Evolutionary conservation across 768 basidiomycete species (phyloP), one percentile per base, ranked within the genome.

Genomic region (Gelatoporia subvermispora): DNA sequence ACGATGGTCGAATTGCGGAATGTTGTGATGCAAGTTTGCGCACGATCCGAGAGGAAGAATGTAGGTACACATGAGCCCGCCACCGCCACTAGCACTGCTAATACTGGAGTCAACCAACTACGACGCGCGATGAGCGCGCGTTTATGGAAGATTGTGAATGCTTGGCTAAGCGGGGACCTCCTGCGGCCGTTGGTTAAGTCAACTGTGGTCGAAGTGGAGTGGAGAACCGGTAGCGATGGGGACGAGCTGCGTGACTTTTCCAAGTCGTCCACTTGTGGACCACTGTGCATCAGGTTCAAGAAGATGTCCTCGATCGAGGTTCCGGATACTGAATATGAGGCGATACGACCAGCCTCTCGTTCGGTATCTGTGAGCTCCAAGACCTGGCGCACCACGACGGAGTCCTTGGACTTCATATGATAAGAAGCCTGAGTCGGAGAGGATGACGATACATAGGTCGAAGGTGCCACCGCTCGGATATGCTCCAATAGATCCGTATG

Each of bases 301-400:
- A 92, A 91, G 39, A 92, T 85, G 48, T 89, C 85, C 62, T 92
- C 88, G 35, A 92, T 83, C 8, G 85, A 79, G 0, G 87, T 83
- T 9, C 85, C 82, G 18, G 85, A 65, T 20, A 88, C 72, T 47
- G 88, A 83, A 57, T 84, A 86, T 0, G 78, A 79, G 0, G 58
- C 58, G 34, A 87, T 68, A 8, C 60, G 50, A 37, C 72, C 68
- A 0, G 54, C 51, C 8, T 47, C 55, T 34, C 66, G 68, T 31
- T 80, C 71, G 0, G 61, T 50, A 23, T 86, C 79, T 1, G 89
- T 64, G 3, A 80, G 40, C 23, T 72, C 69, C 16, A 89, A 72
- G 15, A 86, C 76, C 22, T 69, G 65, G 37, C 78, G 75, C 2
- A 90, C 81, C 2, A 70, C 58, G 1, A 54, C 52, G 3, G 79